Evolutionary conservation across 2,329 filamentous ascomycete genomes (phyloP).

Genomic region (Aspergillus puulaauensis): DNA sequence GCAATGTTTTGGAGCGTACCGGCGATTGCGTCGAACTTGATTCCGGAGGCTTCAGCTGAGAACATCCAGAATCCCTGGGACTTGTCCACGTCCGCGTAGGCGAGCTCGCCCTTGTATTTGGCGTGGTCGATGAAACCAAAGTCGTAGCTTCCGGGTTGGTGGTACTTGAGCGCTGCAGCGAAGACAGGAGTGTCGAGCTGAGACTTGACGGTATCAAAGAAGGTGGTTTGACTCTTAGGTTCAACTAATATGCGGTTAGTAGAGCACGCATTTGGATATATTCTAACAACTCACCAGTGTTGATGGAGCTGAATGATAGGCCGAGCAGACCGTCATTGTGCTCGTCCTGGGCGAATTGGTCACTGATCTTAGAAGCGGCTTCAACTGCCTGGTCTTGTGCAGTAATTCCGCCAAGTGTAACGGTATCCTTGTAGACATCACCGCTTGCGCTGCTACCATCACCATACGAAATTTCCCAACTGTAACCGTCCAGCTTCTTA

Average conservation of each 20-base stretch:
- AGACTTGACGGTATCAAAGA: slow-evolving; percentile 59
- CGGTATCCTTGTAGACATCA: slow-evolving; percentile 65
- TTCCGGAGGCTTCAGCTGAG: slow-evolving; percentile 48
- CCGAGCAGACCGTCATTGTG: slow-evolving; percentile 62
- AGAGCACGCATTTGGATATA: background rate
- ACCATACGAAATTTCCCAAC: slow-evolving; percentile 64
- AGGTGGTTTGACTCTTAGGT: slow-evolving; percentile 54
- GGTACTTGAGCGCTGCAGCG: slow-evolving; percentile 56
- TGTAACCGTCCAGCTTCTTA: slow-evolving; percentile 48
- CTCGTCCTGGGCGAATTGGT: slow-evolving; percentile 50
- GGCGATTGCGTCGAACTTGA: slow-evolving; percentile 57
- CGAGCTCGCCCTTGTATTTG: slow-evolving; percentile 60
- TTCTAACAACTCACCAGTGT: slow-evolving; percentile 44
- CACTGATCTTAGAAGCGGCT: slow-evolving; percentile 60
- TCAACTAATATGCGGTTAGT: slow-evolving; percentile 32
- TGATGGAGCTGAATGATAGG: slow-evolving; percentile 59
- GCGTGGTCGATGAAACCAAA: slow-evolving; percentile 59
- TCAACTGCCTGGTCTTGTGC: slow-evolving; percentile 65
- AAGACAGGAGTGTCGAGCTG: slow-evolving; percentile 54
- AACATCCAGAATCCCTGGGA: slow-evolving; percentile 66
- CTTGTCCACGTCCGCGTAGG: slow-evolving; percentile 56
- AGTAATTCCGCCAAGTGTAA: slow-evolving; percentile 60
- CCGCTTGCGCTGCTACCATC: slow-evolving; percentile 65
- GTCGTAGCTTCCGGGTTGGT: slow-evolving; percentile 53
- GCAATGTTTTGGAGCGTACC: slow-evolving; percentile 19